Percentiles rank a stretch among this genome's conserved stretches.
These are phyloP conservation scores for Rhizopus delemar DNA, from an alignment of 371 early-diverging fungal species.

Conservation along the genomic window DNA sequence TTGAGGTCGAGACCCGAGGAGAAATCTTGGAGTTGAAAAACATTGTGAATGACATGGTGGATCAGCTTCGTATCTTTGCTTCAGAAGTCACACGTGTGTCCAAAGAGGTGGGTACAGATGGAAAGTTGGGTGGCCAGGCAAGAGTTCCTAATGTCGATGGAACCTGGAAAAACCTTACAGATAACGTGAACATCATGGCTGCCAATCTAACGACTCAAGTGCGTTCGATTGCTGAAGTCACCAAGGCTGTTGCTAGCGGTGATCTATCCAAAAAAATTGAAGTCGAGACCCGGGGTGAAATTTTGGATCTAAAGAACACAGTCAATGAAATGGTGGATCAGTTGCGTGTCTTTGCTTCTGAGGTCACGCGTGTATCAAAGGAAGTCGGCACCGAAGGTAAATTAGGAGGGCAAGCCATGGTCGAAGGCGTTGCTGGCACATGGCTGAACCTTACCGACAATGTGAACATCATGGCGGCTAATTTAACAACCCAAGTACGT, in stretches of 20 bases:
- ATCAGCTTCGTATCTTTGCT: conserved; percentile 42
- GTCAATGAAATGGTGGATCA: conserved; percentile 45
- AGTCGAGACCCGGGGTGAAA: conserved; percentile 36
- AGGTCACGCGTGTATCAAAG: conserved; percentile 47
- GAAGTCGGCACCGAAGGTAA: conserved; percentile 41
- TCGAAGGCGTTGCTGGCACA: conserved; percentile 37
- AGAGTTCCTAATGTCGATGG: conserved; percentile 40
- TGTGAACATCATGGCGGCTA: conserved; percentile 38
- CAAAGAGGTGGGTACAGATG: conserved; percentile 44
- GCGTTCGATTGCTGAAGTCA: conserved; percentile 44
- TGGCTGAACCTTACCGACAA: conserved; percentile 49
- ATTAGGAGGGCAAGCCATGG: conserved; percentile 48
- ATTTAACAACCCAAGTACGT: conserved; percentile 31
- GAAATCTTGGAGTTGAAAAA: conserved; percentile 38
- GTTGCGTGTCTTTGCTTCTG: conserved; percentile 35
- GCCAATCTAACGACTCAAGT: conserved; percentile 60
- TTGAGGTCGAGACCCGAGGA: conserved; percentile 35
- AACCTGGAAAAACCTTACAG: conserved; percentile 49
- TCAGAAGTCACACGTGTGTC: conserved; percentile 56
- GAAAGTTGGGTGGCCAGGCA: conserved; percentile 57
- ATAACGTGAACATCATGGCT: conserved; percentile 54
- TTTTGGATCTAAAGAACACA: conserved; percentile 34
- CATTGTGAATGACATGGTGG: conserved; percentile 40
- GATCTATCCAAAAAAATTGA: conserved; percentile 38
- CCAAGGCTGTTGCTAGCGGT: conserved; percentile 33